Base-by-base conservation (phyloP, 2,329 filamentous ascomycete genomes). In the Ophiostoma sp. region DNA sequence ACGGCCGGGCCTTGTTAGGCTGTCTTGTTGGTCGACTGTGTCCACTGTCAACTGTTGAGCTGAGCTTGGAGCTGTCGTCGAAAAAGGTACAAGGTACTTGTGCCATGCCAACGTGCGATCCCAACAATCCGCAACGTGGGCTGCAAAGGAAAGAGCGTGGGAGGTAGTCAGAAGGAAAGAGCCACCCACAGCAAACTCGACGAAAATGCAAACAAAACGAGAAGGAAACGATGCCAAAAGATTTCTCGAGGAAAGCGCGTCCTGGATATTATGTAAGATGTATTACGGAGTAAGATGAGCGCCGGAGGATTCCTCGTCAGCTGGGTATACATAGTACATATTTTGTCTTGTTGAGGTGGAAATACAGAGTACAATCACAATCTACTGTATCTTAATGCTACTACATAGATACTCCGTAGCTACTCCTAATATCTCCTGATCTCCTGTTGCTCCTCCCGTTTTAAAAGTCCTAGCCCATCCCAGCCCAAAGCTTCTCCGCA, bases 101-200 rank as follows among this genome's bases (percentile, higher is more conserved):
- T 13, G 23, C n/a, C 52, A 57, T 11, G 35, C 36, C 36, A 11
- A 41, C 35, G 36, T 27, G 36, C 35, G 8, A 66, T 44, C 64
- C 64, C 64, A 66, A 66, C 64, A 66, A 66, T 41, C 64, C 35
- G n/a, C 62, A 27, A 57, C 52, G 52, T 57, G 52, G 48, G 60
- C n/a, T n/a, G 20, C 60, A 65, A 39, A 39, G 33, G 62, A 33
- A 17, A 57, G 62, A 36, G 36, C 3, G 41, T 17, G 41, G 7
- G 8, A 39, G 39, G 7, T 36, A 36, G 8, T 4, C 7, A 65
- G 3, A 39, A 65, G 20, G 35, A 65, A 65, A 48, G 44, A n/a
- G 17, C 44, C 17, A 48, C 17, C 17, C 15, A 20, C 44, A 8
- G 17, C 5, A 8, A 20, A n/a, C 3, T 27, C 1, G 8, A 3